Evolutionary conservation across 2,329 filamentous ascomycete species (phyloP).

Genomic region (Xylaria multiplex): DNA sequence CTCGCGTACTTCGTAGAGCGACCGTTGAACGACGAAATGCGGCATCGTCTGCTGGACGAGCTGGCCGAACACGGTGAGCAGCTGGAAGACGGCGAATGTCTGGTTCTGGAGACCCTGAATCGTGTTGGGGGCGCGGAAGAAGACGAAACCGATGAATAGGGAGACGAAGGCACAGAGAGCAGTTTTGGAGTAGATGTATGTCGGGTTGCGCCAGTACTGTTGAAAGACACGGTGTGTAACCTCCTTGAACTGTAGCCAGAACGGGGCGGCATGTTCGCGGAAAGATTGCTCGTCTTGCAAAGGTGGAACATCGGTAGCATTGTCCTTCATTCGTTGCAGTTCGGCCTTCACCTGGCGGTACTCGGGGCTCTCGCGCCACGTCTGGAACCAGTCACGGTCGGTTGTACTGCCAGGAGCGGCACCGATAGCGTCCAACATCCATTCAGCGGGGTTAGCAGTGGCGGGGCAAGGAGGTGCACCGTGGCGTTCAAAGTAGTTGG

Average conservation of each 20-base stretch:
- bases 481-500: slow-evolving; percentile 79
- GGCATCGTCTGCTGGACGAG: slow-evolving; percentile 85
- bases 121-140: slow-evolving; percentile 76
- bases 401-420: slow-evolving; percentile 72
- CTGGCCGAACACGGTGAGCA: slow-evolving; percentile 83
- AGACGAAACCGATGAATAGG: slow-evolving; percentile 85
- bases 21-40: slow-evolving; percentile 83
- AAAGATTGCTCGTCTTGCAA: slow-evolving; percentile 59
- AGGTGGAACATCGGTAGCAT: slow-evolving; percentile 53
- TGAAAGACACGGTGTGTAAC: slow-evolving; percentile 82
- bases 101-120: slow-evolving; percentile 86
- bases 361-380: slow-evolving; percentile 57
- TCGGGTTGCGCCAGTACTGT: slow-evolving; percentile 90
- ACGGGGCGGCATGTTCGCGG: slow-evolving; percentile 83
- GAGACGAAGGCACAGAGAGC: slow-evolving; percentile 71
- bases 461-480: slow-evolving; percentile 72
- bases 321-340: slow-evolving; percentile 64
- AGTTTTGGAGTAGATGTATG: slow-evolving; percentile 87
- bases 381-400: slow-evolving; percentile 72
- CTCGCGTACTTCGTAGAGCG: slow-evolving; percentile 86
- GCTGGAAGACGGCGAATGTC: slow-evolving; percentile 86
- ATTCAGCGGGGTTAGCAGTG: slow-evolving; percentile 83
- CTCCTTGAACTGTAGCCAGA: slow-evolving; percentile 71
- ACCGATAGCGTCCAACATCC: slow-evolving; percentile 74
- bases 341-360: slow-evolving; percentile 66